Base-by-base conservation (phyloP, 1,284 basidiomycete genomes). In the Heterobasidion occidentale region DNA sequence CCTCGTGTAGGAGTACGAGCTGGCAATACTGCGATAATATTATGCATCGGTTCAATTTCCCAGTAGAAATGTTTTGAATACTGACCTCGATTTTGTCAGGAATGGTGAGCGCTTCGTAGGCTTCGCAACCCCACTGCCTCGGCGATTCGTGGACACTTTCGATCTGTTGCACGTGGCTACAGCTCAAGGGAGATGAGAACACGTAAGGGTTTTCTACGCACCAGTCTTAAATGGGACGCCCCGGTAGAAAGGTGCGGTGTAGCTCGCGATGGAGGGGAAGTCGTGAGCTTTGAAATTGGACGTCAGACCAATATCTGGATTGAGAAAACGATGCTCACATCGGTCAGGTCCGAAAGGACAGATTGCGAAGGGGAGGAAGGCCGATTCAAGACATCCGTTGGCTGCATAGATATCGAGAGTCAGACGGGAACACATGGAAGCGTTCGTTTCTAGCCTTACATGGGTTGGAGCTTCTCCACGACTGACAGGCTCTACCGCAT, bases 1-100 rank as follows among this genome's bases (percentile, higher is more conserved):
- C 76, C 67, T 88, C 86, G 3, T 81, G 84, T 9, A 88, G 73
- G 11, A 90, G 77, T 27, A 90, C 76, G 59, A 85, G 81, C 34
- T 79, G 69, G 65, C 84, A 88, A 62, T 89, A 90, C 86, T 90
- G 60, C 47, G 36, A 15, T 34, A 3, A 35, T 35, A 55, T 45
- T 50, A 51, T 52, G 46, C 45, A 50, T 45, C 33, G 51, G 17
- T 15, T 19, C 38, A 51, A n/a, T 42, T 42, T n/a, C 38, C 17
- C 17, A 52, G 53, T 17, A 27, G 56, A 45, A 53, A 46, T 56
- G 36, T 17, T 15, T 45, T 15, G 48, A 46, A 19, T 12, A 48
- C 77, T 65, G 63, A 81, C 86, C 60, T 81, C 78, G 34, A 83
- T 67, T 64, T 81, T 84, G 59, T 84, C 82, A 15, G 79, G 61